These are phyloP conservation scores for Zoysia matrella DNA, from an alignment of 202 grass and related monocot genomes.

Conservation along the genomic window DNA sequence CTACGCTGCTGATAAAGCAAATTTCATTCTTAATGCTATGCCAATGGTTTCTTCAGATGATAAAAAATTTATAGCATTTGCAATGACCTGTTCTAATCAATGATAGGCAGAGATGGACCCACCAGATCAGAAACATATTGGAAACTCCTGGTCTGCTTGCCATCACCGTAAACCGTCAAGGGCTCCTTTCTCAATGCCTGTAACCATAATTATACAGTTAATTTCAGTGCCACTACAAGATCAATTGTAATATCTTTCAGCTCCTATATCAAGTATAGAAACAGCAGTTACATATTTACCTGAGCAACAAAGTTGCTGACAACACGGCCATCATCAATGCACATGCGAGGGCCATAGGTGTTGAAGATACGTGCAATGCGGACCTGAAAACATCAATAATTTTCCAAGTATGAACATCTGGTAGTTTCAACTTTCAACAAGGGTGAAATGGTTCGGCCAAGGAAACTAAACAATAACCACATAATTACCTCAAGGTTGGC, in stretches of 20 bases:
- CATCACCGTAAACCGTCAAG: constrained; percentile 86
- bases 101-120: neutral
- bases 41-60: neutral
- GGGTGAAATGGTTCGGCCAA: constrained; percentile 4
- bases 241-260: neutral
- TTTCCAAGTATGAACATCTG: constrained; percentile 8
- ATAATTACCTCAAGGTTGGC: constrained; percentile 70
- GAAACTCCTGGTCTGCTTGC: constrained; percentile 67
- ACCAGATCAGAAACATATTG: too few species aligned
- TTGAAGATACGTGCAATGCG: constrained; percentile 63
- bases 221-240: constrained; percentile 26
- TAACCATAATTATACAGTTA: constrained; percentile 24
- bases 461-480: neutral
- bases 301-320: constrained; percentile 96
- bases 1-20: neutral
- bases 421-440: neutral
- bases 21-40: neutral
- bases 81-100: neutral
- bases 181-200: constrained; percentile 86
- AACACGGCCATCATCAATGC: constrained; percentile 75
- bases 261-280: neutral
- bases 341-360: too few species aligned
- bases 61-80: neutral
- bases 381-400: constrained; percentile 55
- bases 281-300: constrained; percentile 35